phyloP scores from a whole-genome alignment of 106 monocot species.

The Platanthera zijinensis region DNA sequence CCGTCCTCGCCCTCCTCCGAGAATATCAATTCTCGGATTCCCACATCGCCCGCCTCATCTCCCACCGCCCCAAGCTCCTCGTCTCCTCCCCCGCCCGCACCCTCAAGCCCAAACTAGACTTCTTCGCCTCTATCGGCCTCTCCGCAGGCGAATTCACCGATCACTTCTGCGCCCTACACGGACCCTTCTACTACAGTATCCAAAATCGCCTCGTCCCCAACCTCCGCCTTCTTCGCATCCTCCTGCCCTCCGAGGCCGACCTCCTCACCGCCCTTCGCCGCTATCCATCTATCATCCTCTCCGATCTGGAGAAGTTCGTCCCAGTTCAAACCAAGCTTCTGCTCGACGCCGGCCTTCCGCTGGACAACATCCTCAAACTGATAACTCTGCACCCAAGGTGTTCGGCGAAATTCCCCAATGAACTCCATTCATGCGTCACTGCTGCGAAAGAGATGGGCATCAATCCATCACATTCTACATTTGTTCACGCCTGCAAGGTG shows the following conservation, averaged over 20 bases:
- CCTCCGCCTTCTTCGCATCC: constrained; percentile 5
- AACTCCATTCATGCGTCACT: neutral
- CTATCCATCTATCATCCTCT: constrained; percentile 1
- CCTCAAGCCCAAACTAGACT: constrained; percentile 45
- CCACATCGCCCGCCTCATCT: constrained; percentile 22
- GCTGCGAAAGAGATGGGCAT: constrained; percentile 7
- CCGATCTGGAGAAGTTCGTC: neutral
- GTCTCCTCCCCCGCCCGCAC: constrained; percentile 12
- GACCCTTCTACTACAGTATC: constrained; percentile 12
- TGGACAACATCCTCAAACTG: constrained; percentile 1
- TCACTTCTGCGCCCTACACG: constrained; percentile 5
- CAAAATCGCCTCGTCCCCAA: constrained; percentile 1
- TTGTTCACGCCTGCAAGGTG: constrained; percentile 12
- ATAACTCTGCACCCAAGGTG: neutral
- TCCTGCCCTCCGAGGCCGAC: constrained; percentile 9
- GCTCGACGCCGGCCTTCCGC: constrained; percentile 7
- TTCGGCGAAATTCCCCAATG: neutral
- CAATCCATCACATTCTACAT: constrained; percentile 11
- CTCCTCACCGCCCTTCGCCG: constrained; percentile 3
- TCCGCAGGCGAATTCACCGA: constrained; percentile 5
- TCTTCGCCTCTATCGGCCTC: constrained; percentile 22
- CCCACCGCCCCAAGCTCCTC: constrained; percentile 23
- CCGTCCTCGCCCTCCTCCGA: constrained; percentile 23
- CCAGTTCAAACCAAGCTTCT: constrained; percentile 8
- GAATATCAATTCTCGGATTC: constrained; percentile 20